A percentile compares a stretch with the other conserved stretches of the same genome.
phyloP scores from a whole-genome alignment of 106 monocot genomes.

The Dendrobium catenatum region DNA sequence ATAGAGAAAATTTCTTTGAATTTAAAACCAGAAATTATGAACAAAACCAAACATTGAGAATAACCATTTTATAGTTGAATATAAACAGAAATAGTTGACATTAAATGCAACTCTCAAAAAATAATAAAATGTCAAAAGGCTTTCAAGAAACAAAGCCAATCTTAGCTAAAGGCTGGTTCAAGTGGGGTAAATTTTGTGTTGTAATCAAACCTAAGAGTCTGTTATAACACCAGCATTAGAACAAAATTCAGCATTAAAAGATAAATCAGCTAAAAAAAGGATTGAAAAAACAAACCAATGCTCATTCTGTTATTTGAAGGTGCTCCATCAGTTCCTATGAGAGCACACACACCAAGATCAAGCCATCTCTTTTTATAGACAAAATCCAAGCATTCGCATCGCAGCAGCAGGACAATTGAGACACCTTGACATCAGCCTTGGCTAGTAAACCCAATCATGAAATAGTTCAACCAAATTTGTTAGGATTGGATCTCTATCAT shows the following conservation, averaged over 20 bases:
- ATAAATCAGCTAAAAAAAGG: not conserved
- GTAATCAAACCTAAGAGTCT: not conserved
- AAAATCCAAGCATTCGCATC: slow-evolving; percentile 93
- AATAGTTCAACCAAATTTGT: not conserved
- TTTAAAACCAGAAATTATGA: not conserved
- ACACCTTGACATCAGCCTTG: slow-evolving; percentile 72
- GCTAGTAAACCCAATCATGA: slow-evolving; percentile 69
- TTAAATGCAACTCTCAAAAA: not conserved
- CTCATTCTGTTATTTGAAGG: slow-evolving; percentile 98
- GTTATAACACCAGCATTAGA: not conserved
- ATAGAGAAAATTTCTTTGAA: not conserved
- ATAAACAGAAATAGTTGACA: not conserved
- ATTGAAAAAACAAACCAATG: slow-evolving; percentile 50
- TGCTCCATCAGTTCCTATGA: slow-evolving; percentile 96
- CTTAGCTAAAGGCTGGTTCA: not conserved
- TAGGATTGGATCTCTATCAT: not conserved
- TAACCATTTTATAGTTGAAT: not conserved
- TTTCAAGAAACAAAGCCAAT: not conserved
- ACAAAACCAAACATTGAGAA: not conserved
- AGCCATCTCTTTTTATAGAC: slow-evolving; percentile 89
- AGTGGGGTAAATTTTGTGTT: not conserved
- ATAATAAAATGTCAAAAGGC: not conserved
- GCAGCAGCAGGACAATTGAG: slow-evolving; percentile 94
- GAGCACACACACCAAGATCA: slow-evolving; percentile 73
- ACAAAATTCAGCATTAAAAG: not conserved